These are phyloP conservation scores for Fusarium annulatum DNA, from an alignment of 2,329 filamentous ascomycete genomes.

Conservation along the genomic window DNA sequence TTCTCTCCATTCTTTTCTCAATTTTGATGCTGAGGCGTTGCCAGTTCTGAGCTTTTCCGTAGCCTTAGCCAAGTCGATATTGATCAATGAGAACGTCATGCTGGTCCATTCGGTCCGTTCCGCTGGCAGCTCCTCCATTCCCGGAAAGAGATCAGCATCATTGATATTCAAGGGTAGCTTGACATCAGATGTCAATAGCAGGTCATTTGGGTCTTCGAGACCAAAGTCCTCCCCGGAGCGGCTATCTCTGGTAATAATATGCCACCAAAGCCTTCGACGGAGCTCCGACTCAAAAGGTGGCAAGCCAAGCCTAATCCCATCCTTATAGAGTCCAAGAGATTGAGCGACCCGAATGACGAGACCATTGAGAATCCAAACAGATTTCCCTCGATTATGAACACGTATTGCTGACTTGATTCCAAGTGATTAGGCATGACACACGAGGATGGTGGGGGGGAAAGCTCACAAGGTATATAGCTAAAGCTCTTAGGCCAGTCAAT, in stretches of 20 bases:
- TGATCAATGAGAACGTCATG: background rate
- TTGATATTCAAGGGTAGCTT: background rate
- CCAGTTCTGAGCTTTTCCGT: background rate
- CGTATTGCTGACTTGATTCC: background rate
- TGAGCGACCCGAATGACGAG: background rate
- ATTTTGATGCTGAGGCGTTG: accelerated
- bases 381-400: background rate
- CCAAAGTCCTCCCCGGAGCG: slow-evolving; percentile 9
- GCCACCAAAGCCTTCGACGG: slow-evolving; percentile 13
- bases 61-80: background rate
- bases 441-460: accelerated
- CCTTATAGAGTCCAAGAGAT: background rate
- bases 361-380: slow-evolving; percentile 4
- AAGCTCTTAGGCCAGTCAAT: background rate
- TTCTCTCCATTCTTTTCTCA: background rate
- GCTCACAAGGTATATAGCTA: slow-evolving; percentile 2
- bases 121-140: background rate
- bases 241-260: slow-evolving; percentile 4
- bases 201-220: background rate
- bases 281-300: background rate
- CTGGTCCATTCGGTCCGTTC: background rate
- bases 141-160: background rate
- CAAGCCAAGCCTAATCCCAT: background rate
- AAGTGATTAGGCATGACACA: background rate
- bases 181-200: background rate